Conservation (phyloP, 2,329 filamentous ascomycete species). For the Diplodia intermedia region DNA sequence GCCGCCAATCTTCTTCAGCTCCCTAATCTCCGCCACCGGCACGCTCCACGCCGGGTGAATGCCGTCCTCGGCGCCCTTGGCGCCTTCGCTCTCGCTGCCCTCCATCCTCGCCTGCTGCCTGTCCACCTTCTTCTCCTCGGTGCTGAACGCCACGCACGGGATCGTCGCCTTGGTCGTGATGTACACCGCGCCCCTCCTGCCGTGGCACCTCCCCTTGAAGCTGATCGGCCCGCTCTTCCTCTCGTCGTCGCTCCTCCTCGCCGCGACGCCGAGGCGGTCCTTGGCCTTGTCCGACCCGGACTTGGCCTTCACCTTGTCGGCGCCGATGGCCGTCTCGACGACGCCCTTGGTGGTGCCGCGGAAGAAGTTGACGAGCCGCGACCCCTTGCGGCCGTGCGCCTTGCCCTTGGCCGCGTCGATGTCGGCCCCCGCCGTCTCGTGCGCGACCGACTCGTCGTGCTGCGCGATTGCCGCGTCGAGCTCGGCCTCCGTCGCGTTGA, state of each 20-base stretch:
- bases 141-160: constrained; percentile 71
- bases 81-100: constrained; percentile 44
- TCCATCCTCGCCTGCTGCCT: constrained; percentile 42
- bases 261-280: constrained; percentile 74
- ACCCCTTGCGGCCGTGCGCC: constrained; percentile 57
- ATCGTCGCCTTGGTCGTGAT: constrained; percentile 71
- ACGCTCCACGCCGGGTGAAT: constrained; percentile 71
- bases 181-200: constrained; percentile 75
- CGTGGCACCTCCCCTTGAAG: constrained; percentile 75
- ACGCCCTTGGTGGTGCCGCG: constrained; percentile 73
- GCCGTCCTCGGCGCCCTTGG: constrained; percentile 60
- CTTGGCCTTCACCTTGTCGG: constrained; percentile 74
- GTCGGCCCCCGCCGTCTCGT: constrained; percentile 60
- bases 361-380: constrained; percentile 68
- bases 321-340: constrained; percentile 73
- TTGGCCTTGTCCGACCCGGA: constrained; percentile 67
- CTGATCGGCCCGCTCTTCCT: constrained; percentile 70
- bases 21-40: constrained; percentile 71
- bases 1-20: constrained; percentile 80
- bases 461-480: constrained; percentile 65
- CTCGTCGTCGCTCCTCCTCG: constrained; percentile 55
- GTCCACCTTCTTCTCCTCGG: constrained; percentile 55
- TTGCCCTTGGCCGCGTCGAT: constrained; percentile 53
- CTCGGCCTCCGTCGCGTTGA: constrained; percentile 70
- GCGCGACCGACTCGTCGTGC: constrained; percentile 54